Conservation (phyloP, 2,329 filamentous ascomycete genomes). For the Aspergillus sp. region DNA sequence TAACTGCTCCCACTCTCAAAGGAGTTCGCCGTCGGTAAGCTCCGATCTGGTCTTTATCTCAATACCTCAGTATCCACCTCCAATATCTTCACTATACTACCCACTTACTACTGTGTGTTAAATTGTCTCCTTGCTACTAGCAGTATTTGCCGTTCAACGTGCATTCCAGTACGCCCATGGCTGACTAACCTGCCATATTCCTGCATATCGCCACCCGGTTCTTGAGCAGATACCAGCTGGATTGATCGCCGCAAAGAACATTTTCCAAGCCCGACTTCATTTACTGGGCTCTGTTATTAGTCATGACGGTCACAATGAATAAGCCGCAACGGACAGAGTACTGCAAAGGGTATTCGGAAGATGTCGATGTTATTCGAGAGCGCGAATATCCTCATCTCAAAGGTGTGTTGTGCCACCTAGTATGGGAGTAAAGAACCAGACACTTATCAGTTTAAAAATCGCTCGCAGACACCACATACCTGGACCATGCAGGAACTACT, state of each 20-base stretch:
- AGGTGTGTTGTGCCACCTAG: slow-evolving; percentile 23
- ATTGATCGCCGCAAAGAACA: neutral
- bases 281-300: neutral
- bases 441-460: neutral
- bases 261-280: neutral
- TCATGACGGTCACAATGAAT: slow-evolving; percentile 5
- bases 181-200: neutral
- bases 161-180: neutral
- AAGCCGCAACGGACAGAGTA: slow-evolving; percentile 16
- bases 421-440: neutral
- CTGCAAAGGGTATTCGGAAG: slow-evolving; percentile 39
- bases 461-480: slow-evolving; percentile 67
- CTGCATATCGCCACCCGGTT: neutral
- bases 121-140: neutral
- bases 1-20: neutral
- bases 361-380: slow-evolving; percentile 48
- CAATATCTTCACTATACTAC: neutral
- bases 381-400: slow-evolving; percentile 49
- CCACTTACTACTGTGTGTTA: neutral
- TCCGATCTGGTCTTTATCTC: slow-evolving; percentile 16
- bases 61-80: neutral
- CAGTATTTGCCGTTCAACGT: neutral
- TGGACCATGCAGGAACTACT: slow-evolving; percentile 96
- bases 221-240: neutral
- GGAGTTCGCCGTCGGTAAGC: slow-evolving; percentile 20